Percentiles rank a stretch among this genome's conserved stretches.
These are phyloP conservation scores for Coniella lustricola DNA, from an alignment of 2,329 filamentous ascomycete species.

Conservation along the genomic window DNA sequence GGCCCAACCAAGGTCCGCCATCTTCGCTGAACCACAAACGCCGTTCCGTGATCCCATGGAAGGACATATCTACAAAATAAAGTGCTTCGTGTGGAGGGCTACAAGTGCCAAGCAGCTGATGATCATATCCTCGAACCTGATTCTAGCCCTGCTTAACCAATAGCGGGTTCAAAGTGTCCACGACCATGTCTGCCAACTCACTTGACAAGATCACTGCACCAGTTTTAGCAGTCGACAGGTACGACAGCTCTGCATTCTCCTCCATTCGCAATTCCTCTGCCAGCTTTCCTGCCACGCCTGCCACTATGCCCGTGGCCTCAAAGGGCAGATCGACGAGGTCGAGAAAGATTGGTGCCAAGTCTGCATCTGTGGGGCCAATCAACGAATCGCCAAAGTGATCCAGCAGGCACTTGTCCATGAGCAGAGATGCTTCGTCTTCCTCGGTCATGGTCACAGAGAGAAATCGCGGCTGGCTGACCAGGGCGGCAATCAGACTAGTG, in stretches of 20 bases:
- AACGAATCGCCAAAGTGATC: slow-evolving; percentile 64
- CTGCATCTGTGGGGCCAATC: slow-evolving; percentile 65
- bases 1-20: too few species aligned
- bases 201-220: slow-evolving; percentile 82
- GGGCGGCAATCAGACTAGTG: slow-evolving; percentile 53
- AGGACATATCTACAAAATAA: too few species aligned
- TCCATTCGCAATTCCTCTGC: slow-evolving; percentile 60
- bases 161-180: slow-evolving; percentile 59
- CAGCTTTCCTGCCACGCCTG: slow-evolving; percentile 79
- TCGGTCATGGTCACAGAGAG: slow-evolving; percentile 67
- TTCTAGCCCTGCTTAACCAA: slow-evolving; percentile 29
- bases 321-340: slow-evolving; percentile 74
- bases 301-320: slow-evolving; percentile 90
- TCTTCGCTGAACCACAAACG: too few species aligned
- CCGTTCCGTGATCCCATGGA: too few species aligned
- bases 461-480: slow-evolving; percentile 59
- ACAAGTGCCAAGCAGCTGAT: not conserved
- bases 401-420: slow-evolving; percentile 63
- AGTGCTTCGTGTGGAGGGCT: not conserved
- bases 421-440: slow-evolving; percentile 65
- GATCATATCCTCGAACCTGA: not conserved
- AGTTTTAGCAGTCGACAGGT: slow-evolving; percentile 80
- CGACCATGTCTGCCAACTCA: slow-evolving; percentile 64
- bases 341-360: slow-evolving; percentile 78
- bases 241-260: slow-evolving; percentile 70